Evolutionary conservation across 345 rosid genomes (phyloP).

Genomic region (Boechera retrofracta): DNA sequence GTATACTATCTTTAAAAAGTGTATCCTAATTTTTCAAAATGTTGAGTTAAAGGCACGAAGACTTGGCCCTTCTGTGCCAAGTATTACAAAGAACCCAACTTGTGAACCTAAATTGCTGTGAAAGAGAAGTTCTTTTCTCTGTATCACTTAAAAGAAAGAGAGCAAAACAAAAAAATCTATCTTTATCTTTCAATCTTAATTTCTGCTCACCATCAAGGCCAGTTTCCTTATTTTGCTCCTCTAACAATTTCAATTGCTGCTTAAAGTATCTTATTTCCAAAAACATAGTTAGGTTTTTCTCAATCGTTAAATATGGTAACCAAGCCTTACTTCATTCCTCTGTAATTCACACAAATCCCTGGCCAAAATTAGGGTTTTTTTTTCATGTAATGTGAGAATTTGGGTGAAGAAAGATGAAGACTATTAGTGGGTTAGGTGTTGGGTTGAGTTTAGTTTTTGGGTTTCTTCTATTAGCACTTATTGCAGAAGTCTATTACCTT

Average conservation of each 20-base stretch:
- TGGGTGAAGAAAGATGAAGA: slow-evolving; percentile 53
- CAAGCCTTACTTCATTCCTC: slow-evolving; percentile 23
- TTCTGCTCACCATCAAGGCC: slow-evolving; percentile 43
- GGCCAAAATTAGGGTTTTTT: neutral
- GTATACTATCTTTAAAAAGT: neutral
- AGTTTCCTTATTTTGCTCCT: slow-evolving; percentile 28
- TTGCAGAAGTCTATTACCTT: slow-evolving; percentile 75
- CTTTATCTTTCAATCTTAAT: slow-evolving; percentile 35
- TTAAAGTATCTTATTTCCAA: slow-evolving; percentile 27
- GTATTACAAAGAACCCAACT: slow-evolving; percentile 35
- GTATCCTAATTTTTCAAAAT: slow-evolving; percentile 28
- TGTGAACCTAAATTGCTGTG: slow-evolving; percentile 47
- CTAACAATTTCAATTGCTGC: neutral
- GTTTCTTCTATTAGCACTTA: slow-evolving; percentile 68
- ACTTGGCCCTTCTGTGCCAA: slow-evolving; percentile 34
- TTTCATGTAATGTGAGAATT: slow-evolving; percentile 56
- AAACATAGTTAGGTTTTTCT: slow-evolving; percentile 29
- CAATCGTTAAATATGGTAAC: slow-evolving; percentile 23
- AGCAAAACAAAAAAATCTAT: neutral
- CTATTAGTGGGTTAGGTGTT: slow-evolving; percentile 72
- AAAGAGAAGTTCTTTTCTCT: slow-evolving; percentile 31
- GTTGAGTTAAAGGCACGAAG: slow-evolving; percentile 31
- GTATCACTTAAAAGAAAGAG: neutral
- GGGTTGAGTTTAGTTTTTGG: slow-evolving; percentile 75
- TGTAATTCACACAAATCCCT: neutral